Evolutionary conservation across 2,329 filamentous ascomycete genomes (phyloP).

Genomic region (Pseudogymnoascus pannorum): DNA sequence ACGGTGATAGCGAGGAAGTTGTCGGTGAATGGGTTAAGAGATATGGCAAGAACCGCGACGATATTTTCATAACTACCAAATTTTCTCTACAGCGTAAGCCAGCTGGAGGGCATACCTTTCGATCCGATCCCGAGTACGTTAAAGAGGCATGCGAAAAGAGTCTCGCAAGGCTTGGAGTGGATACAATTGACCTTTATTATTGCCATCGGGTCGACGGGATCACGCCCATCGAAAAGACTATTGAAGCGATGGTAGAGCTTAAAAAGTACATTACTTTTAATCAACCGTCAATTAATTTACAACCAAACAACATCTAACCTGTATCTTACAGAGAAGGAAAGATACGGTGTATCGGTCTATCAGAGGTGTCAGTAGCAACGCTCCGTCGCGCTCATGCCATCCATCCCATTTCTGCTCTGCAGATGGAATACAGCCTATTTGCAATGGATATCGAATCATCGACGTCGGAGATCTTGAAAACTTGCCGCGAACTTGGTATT

Average conservation of each 20-base stretch:
- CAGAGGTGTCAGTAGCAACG: slow-evolving; percentile 36
- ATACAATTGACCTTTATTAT: slow-evolving; percentile 32
- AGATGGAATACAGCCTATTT: slow-evolving; percentile 46
- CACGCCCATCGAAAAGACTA: slow-evolving; percentile 38
- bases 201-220: slow-evolving; percentile 34
- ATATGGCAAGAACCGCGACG: slow-evolving; percentile 32
- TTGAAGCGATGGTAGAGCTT: slow-evolving; percentile 34
- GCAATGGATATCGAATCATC: slow-evolving; percentile 38
- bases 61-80: slow-evolving; percentile 47
- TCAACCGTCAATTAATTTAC: neutral
- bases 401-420: slow-evolving; percentile 39
- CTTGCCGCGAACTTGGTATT: slow-evolving; percentile 37
- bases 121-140: slow-evolving; percentile 30
- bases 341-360: slow-evolving; percentile 41
- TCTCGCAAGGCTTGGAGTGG: slow-evolving; percentile 32
- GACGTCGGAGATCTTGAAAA: slow-evolving; percentile 27
- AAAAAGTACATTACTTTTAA: slow-evolving; percentile 22
- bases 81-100: slow-evolving; percentile 31
- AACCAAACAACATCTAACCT: neutral
- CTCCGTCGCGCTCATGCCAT: slow-evolving; percentile 42
- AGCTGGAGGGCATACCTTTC: slow-evolving; percentile 7
- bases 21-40: slow-evolving; percentile 42
- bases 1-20: slow-evolving; percentile 40
- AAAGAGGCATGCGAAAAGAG: slow-evolving; percentile 32
- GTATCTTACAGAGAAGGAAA: slow-evolving; percentile 34